Conservation (phyloP, 2,329 filamentous ascomycete species). For the Clarireedia sp. region DNA sequence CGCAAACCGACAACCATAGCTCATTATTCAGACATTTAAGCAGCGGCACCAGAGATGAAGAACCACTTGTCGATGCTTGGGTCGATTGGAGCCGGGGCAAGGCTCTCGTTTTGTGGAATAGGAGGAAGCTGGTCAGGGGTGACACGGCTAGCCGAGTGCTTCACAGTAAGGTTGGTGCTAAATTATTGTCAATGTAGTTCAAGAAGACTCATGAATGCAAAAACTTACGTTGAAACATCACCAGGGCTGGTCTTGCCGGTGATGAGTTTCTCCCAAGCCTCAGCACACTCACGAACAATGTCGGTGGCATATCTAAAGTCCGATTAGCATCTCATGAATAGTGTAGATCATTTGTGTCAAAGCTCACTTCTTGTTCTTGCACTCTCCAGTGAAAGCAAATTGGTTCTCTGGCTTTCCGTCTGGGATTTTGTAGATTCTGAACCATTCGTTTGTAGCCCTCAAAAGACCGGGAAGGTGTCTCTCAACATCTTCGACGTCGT, state of each 20-base stretch:
- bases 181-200: conserved; percentile 26
- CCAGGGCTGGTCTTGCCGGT: conserved; percentile 77
- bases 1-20: conserved; percentile 5
- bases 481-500: conserved; percentile 98
- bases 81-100: conserved; percentile 82
- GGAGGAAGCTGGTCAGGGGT: conserved; percentile 62
- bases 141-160: conserved; percentile 65
- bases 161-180: conserved; percentile 74
- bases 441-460: conserved; percentile 99
- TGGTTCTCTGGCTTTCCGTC: conserved; percentile 99
- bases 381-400: conserved; percentile 99
- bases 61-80: conserved; percentile 99
- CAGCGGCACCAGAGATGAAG: conserved; percentile 97
- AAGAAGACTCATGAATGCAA: not conserved
- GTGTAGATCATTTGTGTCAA: not conserved
- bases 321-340: conserved; percentile 10
- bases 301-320: conserved; percentile 79
- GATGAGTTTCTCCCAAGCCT: conserved; percentile 95
- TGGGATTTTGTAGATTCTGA: conserved; percentile 99
- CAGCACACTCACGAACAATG: conserved; percentile 88
- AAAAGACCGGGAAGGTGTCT: conserved; percentile 94
- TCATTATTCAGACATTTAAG: conserved; percentile 42
- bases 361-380: conserved; percentile 97
- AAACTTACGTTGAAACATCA: conserved; percentile 71
- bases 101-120: conserved; percentile 72